phyloP scores from a whole-genome alignment of 2,329 filamentous ascomycete genomes.

The Beauveria bassiana region DNA sequence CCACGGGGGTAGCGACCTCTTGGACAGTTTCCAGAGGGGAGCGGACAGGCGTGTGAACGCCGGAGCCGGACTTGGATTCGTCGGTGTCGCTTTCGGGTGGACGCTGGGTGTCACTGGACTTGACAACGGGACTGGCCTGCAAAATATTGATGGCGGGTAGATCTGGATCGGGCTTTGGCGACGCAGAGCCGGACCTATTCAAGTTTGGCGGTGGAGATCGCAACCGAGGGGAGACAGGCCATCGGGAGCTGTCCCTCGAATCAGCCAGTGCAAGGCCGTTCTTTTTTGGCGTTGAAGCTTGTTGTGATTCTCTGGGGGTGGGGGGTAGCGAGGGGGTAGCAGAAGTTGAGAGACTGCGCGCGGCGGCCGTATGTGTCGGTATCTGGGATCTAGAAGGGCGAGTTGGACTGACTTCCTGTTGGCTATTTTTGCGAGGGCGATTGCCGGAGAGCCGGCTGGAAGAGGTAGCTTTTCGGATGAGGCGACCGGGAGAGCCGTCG shows the following conservation, averaged over 20 bases:
- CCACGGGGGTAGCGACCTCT: slow-evolving; percentile 57
- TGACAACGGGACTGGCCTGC: slow-evolving; percentile 39
- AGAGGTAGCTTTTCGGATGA: slow-evolving; percentile 28
- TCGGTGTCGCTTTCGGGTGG: slow-evolving; percentile 46
- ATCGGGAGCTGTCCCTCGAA: slow-evolving; percentile 54
- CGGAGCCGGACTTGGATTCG: slow-evolving; percentile 39
- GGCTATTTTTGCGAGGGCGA: slow-evolving; percentile 58
- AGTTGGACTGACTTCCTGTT: slow-evolving; percentile 55
- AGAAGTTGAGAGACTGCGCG: slow-evolving; percentile 60
- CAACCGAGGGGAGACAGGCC: slow-evolving; percentile 70
- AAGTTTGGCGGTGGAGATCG: slow-evolving; percentile 64
- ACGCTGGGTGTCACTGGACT: slow-evolving; percentile 32
- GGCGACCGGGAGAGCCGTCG: slow-evolving; percentile 41
- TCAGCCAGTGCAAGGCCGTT: slow-evolving; percentile 38
- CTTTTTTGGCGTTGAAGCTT: slow-evolving; percentile 61
- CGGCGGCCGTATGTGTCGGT: slow-evolving; percentile 53
- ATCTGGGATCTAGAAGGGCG: slow-evolving; percentile 43
- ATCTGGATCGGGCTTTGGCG: slow-evolving; percentile 42
- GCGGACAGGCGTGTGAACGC: slow-evolving; percentile 51
- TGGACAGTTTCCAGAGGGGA: slow-evolving; percentile 82
- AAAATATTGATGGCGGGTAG: slow-evolving; percentile 46
- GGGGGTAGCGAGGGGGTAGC: slow-evolving; percentile 60
- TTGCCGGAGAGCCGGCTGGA: slow-evolving; percentile 30
- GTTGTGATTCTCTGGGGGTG: slow-evolving; percentile 48
- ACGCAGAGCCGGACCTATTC: slow-evolving; percentile 37